phyloP scores from a whole-genome alignment of 768 basidiomycete species.

The Asterophora parasitica region DNA sequence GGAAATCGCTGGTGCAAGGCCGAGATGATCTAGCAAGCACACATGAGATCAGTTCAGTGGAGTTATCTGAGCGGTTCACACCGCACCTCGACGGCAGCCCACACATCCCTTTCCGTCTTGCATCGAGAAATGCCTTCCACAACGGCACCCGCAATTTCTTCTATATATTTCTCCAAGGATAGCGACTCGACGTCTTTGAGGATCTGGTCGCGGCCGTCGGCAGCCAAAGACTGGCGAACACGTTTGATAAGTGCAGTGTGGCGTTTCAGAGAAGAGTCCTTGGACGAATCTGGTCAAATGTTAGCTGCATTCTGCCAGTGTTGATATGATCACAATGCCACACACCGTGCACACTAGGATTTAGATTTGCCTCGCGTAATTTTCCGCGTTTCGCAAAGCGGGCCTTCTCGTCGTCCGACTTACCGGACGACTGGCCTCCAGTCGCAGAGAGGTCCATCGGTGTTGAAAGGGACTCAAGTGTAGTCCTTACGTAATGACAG shows the following conservation, averaged over 20 bases:
- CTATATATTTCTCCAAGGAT: slow-evolving; percentile 91
- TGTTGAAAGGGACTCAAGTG: neutral
- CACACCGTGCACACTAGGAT: slow-evolving; percentile 45
- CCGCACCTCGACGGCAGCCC: slow-evolving; percentile 87
- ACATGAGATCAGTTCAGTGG: slow-evolving; percentile 2
- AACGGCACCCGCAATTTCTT: slow-evolving; percentile 86
- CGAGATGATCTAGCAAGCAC: slow-evolving; percentile 68
- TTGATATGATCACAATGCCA: slow-evolving; percentile 3
- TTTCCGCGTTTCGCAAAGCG: slow-evolving; percentile 54
- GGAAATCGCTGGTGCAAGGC: slow-evolving; percentile 86
- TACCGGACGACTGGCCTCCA: slow-evolving; percentile 21
- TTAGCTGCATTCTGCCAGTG: neutral
- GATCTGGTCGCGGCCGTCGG: slow-evolving; percentile 80
- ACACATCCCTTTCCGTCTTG: slow-evolving; percentile 89
- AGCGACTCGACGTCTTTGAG: slow-evolving; percentile 90
- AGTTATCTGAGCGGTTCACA: neutral
- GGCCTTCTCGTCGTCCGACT: slow-evolving; percentile 39
- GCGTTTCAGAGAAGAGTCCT: slow-evolving; percentile 92
- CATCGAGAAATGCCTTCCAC: slow-evolving; percentile 83
- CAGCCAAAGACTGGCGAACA: slow-evolving; percentile 79
- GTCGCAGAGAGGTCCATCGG: slow-evolving; percentile 28
- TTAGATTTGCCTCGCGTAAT: slow-evolving; percentile 54
- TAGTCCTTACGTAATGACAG: slow-evolving; percentile 14
- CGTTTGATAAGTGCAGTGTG: slow-evolving; percentile 96
- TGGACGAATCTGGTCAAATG: slow-evolving; percentile 51